Evolutionary conservation across 352 stramenopile species (phyloP), one percentile per base, ranked within the genome.

Genomic region (Globisporangium yorkense): DNA sequence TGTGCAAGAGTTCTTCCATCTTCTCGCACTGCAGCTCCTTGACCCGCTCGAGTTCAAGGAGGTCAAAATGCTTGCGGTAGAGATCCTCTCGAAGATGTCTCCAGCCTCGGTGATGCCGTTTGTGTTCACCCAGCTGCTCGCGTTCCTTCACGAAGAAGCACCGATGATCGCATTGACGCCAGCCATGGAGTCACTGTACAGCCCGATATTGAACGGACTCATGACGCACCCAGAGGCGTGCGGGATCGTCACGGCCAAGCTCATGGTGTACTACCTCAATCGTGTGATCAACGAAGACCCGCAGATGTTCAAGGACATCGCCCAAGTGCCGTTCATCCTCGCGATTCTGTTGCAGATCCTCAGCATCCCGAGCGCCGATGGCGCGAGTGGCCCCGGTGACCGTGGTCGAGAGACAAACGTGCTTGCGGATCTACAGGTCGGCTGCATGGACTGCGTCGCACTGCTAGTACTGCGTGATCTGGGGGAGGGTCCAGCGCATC

Each of bases 241-340:
- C 56, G 74, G 76, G 12, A 60, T 89, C 41, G 73, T 87, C 18
- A 74, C 70, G 0, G 77, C 77, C 9, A 91, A 91, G 37, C 56
- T 91, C 29, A 82, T 89, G 62, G 68, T 91, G 27, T 91, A 89
- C 54, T 91, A 87, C 45, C 65, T 91, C 40, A 91, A 91, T 44
- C 77, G 77, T 3, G 54, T 82, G n/a, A 69, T 89, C 58, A 71
- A 66, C 12, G 75, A 80, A 29, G 69, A 83, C 16, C 37, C 49
- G 1, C n/a, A 70, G 9, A 51, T 58, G 12, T 62, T 55, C 58
- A 56, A 63, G 54, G 57, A 76, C 45, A 43, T 16, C 9, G 54
- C 57, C 8, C 59, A 63, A 8, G 59, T 66, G 18, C 65, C 66
- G n/a, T 62, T 56, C 64, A 45, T 60, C 39, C 33, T 81, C 33